Base-by-base conservation (phyloP, 345 rosid genomes). In the Eucalyptus erythrocorys region DNA sequence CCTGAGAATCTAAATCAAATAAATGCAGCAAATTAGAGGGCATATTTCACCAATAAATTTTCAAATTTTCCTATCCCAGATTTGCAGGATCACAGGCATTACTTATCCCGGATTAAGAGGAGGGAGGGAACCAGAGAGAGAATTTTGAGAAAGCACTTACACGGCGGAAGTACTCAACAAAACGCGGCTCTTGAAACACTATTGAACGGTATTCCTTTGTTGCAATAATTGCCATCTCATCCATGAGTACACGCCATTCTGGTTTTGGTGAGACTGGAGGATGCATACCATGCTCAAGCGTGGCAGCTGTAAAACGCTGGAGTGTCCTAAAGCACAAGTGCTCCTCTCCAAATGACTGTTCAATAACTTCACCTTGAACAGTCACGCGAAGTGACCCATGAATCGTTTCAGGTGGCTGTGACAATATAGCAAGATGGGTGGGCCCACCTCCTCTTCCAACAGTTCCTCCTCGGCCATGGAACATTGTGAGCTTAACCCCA, bases 381-480 rank as follows among this genome's bases (percentile, higher is more conserved):
- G 99, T 97, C 88, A 97, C 99, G 55, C 99, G 94, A 55, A 97
- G 93, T 14, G 97, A 96, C 37, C 99, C 99, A 64, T 95, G 96
- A 85, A 97, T 92, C 7, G 99, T 97, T 85, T 97, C 99, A 5
- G 99, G 99, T 51, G 99, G 99, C 93, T 97, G 99, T 89, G 99
- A 97, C 91, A 97, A 90, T 87, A 97, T 97, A 90, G 99, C 99
- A 86, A 97, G 97, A 93, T 97, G 99, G 51, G 98, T 97, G 6
- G 99, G 99, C 45, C 99, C 99, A 8, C 99, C 99, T 87, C 99
- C 99, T 91, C 99, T 91, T 81, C 99, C 99, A 15, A 97, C 99
- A 0, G 99, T 97, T 53, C 99, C 99, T 76, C 99, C 99, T 90
- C 99, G 94, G 34, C 99, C 99, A 76, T 97, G 99, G 90, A 97